Percentiles rank a stretch among this genome's conserved stretches.
Conservation (phyloP, 352 stramenopile genomes). For the Phytophthora multivora region DNA sequence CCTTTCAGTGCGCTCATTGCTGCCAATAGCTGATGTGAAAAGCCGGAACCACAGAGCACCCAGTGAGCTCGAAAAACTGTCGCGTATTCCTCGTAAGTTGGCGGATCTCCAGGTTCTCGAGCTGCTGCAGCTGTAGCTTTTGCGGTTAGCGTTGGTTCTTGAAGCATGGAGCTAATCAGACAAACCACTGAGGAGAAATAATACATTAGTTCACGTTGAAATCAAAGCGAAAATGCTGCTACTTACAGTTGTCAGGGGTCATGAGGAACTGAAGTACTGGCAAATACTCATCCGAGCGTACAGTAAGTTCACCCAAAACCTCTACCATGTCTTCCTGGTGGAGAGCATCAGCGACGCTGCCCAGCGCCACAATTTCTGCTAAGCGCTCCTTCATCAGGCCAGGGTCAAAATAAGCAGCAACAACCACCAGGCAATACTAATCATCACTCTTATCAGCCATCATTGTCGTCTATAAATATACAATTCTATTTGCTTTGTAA, state of each 20-base stretch:
- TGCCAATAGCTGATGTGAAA: conserved; percentile 67
- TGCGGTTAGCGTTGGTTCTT: conserved; percentile 40
- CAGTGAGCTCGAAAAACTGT: conserved; percentile 66
- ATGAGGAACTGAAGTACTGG: conserved; percentile 67
- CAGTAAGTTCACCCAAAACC: conserved; percentile 51
- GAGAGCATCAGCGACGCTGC: conserved; percentile 47
- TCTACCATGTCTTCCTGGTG: conserved; percentile 54
- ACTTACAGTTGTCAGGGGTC: conserved; percentile 61
- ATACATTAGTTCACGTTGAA: neutral
- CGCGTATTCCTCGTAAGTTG: conserved; percentile 65
- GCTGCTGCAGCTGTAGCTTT: conserved; percentile 24
- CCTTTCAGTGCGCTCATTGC: conserved; percentile 54
- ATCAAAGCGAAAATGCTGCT: neutral
- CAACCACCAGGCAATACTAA: conserved; percentile 6
- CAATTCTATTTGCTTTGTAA: too few species aligned
- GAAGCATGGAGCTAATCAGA: conserved; percentile 54
- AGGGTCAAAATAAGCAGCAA: neutral
- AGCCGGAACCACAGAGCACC: conserved; percentile 62
- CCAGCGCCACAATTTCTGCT: conserved; percentile 47
- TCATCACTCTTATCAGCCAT: neutral
- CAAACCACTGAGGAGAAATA: conserved; percentile 38
- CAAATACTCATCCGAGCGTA: conserved; percentile 63
- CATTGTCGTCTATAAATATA: too few species aligned
- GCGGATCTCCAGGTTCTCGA: conserved; percentile 42
- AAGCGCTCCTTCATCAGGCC: conserved; percentile 54